Percentiles rank a stretch among this genome's conserved stretches.
Conservation (phyloP, 2,329 filamentous ascomycete genomes). For the Thelonectria rubi region DNA sequence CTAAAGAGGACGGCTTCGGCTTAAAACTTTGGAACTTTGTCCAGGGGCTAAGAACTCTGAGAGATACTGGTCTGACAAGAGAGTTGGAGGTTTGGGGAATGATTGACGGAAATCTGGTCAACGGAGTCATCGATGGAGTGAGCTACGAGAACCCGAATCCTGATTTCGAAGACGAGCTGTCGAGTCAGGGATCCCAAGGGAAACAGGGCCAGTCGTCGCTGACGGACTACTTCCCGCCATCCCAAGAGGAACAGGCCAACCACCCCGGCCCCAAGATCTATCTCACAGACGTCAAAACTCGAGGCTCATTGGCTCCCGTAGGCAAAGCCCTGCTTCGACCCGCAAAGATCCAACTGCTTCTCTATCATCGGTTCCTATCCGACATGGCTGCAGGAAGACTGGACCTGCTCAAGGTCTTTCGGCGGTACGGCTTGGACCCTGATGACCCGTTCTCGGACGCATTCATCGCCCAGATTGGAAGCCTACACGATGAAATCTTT, state of each 20-base stretch:
- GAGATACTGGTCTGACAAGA: conserved; percentile 75
- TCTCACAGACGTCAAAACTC: conserved; percentile 89
- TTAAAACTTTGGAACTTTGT: conserved; percentile 90
- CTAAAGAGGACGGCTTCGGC: conserved; percentile 83
- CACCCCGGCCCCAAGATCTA: conserved; percentile 60
- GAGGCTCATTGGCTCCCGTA: conserved; percentile 70
- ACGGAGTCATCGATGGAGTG: conserved; percentile 89
- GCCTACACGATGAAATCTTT: conserved; percentile 72
- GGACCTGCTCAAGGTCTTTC: conserved; percentile 73
- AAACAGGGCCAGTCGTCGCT: conserved; percentile 50
- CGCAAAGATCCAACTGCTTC: conserved; percentile 85
- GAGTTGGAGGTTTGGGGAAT: conserved; percentile 88
- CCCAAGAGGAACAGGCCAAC: conserved; percentile 15
- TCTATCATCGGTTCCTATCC: conserved; percentile 88
- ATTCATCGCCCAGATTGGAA: conserved; percentile 80
- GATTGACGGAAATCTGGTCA: conserved; percentile 83
- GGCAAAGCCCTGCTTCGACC: conserved; percentile 75
- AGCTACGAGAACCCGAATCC: conserved; percentile 80
- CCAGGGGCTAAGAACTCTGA: conserved; percentile 79
- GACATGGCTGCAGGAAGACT: conserved; percentile 76
- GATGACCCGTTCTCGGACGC: conserved; percentile 76
- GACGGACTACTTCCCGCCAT: conserved; percentile 51
- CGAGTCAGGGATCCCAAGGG: conserved; percentile 44
- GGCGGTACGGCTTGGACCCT: conserved; percentile 74
- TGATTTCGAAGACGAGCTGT: conserved; percentile 70